These are phyloP conservation scores for Ormosia semicastrata DNA, from an alignment of 306 rosid genomes.

Conservation along the genomic window DNA sequence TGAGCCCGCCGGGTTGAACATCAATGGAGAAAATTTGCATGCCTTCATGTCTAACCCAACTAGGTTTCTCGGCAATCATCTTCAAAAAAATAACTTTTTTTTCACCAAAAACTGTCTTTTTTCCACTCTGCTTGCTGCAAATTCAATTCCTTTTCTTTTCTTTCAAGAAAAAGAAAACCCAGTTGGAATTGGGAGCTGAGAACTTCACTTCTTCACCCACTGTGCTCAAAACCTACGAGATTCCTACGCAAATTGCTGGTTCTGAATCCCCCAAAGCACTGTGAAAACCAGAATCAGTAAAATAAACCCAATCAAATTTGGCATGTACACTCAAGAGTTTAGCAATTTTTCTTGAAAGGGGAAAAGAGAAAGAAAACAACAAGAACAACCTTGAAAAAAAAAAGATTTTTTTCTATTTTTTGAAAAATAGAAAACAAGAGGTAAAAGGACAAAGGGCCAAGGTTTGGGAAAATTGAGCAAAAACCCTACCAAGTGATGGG, in stretches of 20 bases:
- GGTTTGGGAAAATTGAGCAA: constrained; percentile 5
- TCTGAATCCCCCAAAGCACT: constrained; percentile 1
- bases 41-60: constrained; percentile 94
- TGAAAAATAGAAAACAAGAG: not conserved
- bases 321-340: constrained; percentile 17
- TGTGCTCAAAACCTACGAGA: constrained; percentile 27
- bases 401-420: not conserved
- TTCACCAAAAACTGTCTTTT: constrained; percentile 4
- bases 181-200: not conserved
- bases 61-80: constrained; percentile 95
- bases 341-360: not conserved
- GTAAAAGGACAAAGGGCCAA: constrained; percentile 3
- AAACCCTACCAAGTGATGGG: constrained; percentile 22
- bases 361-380: not conserved
- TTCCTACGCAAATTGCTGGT: constrained; percentile 16
- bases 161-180: not conserved
- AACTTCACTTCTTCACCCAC: not conserved
- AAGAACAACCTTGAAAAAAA: not conserved
- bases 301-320: not conserved
- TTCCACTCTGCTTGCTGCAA: not conserved
- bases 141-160: no score
- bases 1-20: constrained; percentile 90
- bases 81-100: constrained; percentile 2
- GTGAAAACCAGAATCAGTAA: constrained; percentile 10
- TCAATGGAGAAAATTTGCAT: constrained; percentile 98